Evolutionary conservation across 805 yeast species (phyloP).

Genomic region (Cephaloascus albidus): DNA sequence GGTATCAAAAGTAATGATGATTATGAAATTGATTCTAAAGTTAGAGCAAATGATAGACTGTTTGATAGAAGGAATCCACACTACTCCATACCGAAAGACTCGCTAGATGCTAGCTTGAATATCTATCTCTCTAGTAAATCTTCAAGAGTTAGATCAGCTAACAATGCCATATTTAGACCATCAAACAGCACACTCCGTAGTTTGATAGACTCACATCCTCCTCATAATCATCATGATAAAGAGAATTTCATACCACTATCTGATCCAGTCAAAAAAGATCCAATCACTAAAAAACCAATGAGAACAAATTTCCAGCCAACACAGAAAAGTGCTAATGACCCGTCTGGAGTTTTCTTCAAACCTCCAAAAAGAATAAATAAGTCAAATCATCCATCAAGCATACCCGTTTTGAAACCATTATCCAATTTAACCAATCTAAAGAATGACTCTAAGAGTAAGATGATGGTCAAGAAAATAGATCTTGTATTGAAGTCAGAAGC

Average conservation of each 20-base stretch:
- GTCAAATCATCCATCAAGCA: constrained; percentile 7
- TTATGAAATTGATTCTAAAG: constrained; percentile 24
- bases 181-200: too few species aligned
- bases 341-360: constrained; percentile 4
- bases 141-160: not conserved
- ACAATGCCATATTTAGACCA: too few species aligned
- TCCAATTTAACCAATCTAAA: constrained; percentile 10
- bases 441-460: not conserved
- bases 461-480: not conserved
- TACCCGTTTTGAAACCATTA: constrained; percentile 18
- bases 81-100: not conserved
- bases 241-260: constrained; percentile 19
- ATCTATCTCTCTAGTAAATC: constrained; percentile 6
- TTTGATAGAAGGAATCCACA: not conserved
- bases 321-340: constrained; percentile 7
- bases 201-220: too few species aligned
- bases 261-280: constrained; percentile 2
- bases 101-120: constrained; percentile 4
- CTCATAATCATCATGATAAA: constrained; percentile 12
- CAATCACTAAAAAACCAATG: constrained; percentile 12
- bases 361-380: constrained; percentile 1
- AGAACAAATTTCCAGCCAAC: constrained; percentile 1
- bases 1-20: constrained; percentile 18
- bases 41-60: constrained; percentile 12
- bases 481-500: not conserved